Evolutionary conservation across 1,139 yeast genomes (phyloP).

Genomic region (Candida sp.): DNA sequence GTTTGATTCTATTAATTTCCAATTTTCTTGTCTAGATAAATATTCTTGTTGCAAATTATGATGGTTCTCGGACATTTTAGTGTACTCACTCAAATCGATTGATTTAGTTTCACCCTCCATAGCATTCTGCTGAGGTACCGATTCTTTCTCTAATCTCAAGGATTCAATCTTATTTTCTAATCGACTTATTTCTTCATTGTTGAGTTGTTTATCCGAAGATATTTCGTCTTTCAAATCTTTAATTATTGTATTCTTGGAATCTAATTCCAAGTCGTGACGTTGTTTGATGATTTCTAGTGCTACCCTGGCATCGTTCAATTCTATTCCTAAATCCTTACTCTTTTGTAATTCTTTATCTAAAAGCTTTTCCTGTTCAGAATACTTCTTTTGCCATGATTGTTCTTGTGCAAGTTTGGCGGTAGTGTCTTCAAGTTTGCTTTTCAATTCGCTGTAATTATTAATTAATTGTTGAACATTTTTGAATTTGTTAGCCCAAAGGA

Average conservation of each 20-base stretch:
- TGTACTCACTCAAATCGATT: constrained; percentile 30
- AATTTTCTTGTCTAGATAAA: constrained; percentile 61
- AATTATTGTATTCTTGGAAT: constrained; percentile 24
- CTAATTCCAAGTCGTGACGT: constrained; percentile 32
- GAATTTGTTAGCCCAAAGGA: constrained; percentile 24
- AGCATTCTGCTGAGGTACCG: constrained; percentile 7
- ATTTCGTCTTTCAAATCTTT: constrained; percentile 24
- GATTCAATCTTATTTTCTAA: constrained; percentile 48
- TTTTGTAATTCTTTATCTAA: constrained; percentile 32
- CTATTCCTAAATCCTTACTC: constrained; percentile 23
- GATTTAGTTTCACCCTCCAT: constrained; percentile 10
- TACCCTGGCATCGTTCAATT: constrained; percentile 35
- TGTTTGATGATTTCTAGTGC: constrained; percentile 39
- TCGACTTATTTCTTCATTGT: constrained; percentile 42
- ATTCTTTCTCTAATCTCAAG: constrained; percentile 28
- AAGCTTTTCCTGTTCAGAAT: constrained; percentile 29
- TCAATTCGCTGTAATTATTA: constrained; percentile 13
- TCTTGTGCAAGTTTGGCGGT: constrained; percentile 18
- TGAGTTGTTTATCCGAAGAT: constrained; percentile 30
- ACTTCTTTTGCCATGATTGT: constrained; percentile 36
- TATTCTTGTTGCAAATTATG: constrained; percentile 62
- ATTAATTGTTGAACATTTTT: constrained; percentile 23
- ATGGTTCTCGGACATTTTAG: constrained; percentile 36
- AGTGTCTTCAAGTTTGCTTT: constrained; percentile 11
- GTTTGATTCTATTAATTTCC: constrained; percentile 60